Base-by-base conservation (phyloP, 148 eudicot species). In the Silene uniflora region DNA sequence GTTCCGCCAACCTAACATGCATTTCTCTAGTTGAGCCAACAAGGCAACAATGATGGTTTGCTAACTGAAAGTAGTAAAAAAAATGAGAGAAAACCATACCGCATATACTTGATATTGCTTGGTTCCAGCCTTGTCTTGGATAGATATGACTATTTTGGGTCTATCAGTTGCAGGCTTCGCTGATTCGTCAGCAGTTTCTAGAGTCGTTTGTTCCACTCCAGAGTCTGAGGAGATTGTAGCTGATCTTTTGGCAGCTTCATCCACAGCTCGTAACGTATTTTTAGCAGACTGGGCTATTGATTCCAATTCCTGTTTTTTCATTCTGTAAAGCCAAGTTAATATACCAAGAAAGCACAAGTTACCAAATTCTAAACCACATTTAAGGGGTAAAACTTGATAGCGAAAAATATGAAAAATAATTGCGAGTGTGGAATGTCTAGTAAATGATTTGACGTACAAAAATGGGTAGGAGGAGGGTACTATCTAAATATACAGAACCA, bases 291-390 rank as follows among this genome's bases (percentile, higher is more conserved):
- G 79, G 67, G 91, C 87, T 61, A 86, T 61, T 67, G 88, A 88
- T 58, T 83, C 84, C 81, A 89, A 67, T 80, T 93, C 93, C 87
- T 84, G 87, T 85, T 75, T 93, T 77, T 87, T 87, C 71, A 85
- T 73, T 78, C 98, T 93, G 79, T 71, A 78, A 7, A 60, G 23
- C 17, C n/a, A 42, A 61, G 12, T 72, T 13, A 78, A 56, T 42
- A 56, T 42, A 22, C 16, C 62, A 59, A 73, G 55, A 29, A 68
- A 69, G 54, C 25, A 52, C 35, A 76, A 19, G 18, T 44, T 12
- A 58, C 46, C 39, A 9, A 6, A 39, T 7, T 39, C 44, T 39
- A 6, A 39, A 39, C 44, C 7, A 39, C 9, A 6, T 7, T 39
- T 39, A 39, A 39, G 44, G 44, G 44, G 9, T 39, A 39, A 56